These are phyloP conservation scores for Oryza meyeriana DNA, from an alignment of 176 grass and related monocot genomes.

Conservation along the genomic window DNA sequence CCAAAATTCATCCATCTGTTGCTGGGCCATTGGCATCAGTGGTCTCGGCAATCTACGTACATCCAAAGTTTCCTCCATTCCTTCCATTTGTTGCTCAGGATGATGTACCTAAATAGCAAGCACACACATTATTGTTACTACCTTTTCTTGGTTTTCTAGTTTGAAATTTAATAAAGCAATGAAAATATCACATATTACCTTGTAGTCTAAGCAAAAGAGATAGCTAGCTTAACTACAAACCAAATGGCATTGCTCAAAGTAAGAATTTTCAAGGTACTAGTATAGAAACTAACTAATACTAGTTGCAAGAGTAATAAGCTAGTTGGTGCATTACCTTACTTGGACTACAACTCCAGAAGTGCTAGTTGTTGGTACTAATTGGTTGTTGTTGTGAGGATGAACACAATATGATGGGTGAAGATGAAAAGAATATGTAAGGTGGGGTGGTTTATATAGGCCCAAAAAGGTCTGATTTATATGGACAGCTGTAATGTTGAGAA, in stretches of 20 bases:
- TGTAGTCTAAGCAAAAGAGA: background rate
- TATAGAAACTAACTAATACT: background rate
- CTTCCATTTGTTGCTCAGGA: background rate
- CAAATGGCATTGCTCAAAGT: background rate
- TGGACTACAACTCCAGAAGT: background rate
- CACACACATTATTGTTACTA: background rate
- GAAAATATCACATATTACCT: background rate
- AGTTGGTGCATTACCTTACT: background rate
- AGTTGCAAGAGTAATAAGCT: background rate
- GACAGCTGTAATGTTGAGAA: background rate
- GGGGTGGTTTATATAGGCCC: background rate
- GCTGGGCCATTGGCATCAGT: background rate
- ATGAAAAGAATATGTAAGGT: background rate
- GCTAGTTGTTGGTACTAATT: background rate
- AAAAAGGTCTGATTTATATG: background rate
- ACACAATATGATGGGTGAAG: background rate
- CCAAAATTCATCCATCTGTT: background rate
- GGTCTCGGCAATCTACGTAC: background rate
- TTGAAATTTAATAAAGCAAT: background rate
- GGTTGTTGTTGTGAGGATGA: background rate
- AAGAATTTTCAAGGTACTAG: background rate
- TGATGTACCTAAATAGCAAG: background rate
- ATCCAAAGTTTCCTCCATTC: background rate
- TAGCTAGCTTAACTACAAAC: background rate
- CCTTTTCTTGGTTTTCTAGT: background rate